A percentile compares a stretch with the other conserved stretches of the same genome.
phyloP scores from a whole-genome alignment of 2,329 filamentous ascomycete genomes.

The Botrytis paeoniae region DNA sequence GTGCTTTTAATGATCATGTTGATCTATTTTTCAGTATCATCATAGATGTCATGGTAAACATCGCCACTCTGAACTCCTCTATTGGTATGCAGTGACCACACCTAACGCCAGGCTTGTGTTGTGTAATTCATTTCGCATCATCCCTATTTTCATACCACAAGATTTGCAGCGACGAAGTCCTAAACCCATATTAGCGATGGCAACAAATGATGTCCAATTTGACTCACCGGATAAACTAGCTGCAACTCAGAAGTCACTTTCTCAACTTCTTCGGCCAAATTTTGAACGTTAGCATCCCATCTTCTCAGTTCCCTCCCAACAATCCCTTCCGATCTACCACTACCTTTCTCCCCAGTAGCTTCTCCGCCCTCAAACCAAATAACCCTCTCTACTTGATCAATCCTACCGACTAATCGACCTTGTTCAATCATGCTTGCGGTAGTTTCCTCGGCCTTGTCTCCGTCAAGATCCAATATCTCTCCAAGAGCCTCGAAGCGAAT shows the following conservation, averaged over 20 bases:
- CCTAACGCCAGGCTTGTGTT: conserved; percentile 29
- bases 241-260: conserved; percentile 78
- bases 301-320: conserved; percentile 71
- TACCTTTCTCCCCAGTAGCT: conserved; percentile 65
- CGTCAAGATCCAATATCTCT: conserved; percentile 71
- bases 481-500: conserved; percentile 75
- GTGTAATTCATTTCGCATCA: conserved; percentile 21
- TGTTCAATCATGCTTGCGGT: conserved; percentile 96
- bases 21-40: conserved; percentile 13
- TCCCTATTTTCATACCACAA: conserved; percentile 42
- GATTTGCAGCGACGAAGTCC: conserved; percentile 56
- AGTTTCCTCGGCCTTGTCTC: conserved; percentile 82
- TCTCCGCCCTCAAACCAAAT: conserved; percentile 83
- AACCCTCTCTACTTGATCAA: conserved; percentile 87
- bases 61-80: conserved; percentile 4
- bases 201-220: background rate
- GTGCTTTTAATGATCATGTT: conserved; percentile 2
- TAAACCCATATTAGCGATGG: conserved; percentile 33
- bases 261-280: conserved; percentile 85
- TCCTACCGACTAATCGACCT: conserved; percentile 78
- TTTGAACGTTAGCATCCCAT: conserved; percentile 88
- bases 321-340: conserved; percentile 59
- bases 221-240: conserved; percentile 69
- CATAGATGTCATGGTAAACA: conserved; percentile 15
- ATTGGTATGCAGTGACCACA: conserved; percentile 20